Conservation (phyloP, 768 basidiomycete species). For the Termitomyces sp. region DNA sequence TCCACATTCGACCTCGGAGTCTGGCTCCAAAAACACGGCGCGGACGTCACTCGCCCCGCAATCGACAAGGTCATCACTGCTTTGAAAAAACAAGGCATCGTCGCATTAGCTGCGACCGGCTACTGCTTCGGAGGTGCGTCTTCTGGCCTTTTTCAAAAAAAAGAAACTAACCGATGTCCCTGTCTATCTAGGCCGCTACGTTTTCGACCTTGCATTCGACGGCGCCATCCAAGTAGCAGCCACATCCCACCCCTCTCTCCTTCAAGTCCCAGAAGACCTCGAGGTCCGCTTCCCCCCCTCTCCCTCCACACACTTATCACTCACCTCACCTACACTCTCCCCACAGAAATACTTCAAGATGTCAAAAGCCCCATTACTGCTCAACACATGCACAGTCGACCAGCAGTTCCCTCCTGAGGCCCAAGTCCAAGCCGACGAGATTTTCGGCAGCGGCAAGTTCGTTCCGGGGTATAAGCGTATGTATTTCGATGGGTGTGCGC, state of each 20-base stretch:
- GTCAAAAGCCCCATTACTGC: conserved; percentile 55
- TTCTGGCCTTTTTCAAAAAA: neutral
- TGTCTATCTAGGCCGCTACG: conserved; percentile 38
- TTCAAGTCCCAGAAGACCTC: conserved; percentile 55
- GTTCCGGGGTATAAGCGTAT: conserved; percentile 44
- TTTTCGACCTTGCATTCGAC: conserved; percentile 60
- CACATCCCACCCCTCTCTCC: conserved; percentile 59
- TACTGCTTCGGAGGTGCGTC: conserved; percentile 65
- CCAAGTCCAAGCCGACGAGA: conserved; percentile 40
- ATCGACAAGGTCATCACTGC: conserved; percentile 53
- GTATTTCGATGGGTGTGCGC: conserved; percentile 26
- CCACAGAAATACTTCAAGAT: conserved; percentile 39
- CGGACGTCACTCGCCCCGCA: conserved; percentile 35
- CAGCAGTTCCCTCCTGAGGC: conserved; percentile 41
- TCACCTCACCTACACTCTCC: neutral
- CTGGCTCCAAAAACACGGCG: conserved; percentile 42
- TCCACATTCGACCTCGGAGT: conserved; percentile 29
- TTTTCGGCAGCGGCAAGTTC: conserved; percentile 43
- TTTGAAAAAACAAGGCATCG: conserved; percentile 57
- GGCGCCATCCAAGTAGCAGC: conserved; percentile 42
- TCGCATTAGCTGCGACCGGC: conserved; percentile 52
- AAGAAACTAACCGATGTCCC: neutral
- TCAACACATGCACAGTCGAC: conserved; percentile 61
- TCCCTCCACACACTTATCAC: neutral
- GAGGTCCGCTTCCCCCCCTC: conserved; percentile 34